Base-by-base conservation (phyloP, 345 rosid species). In the Euphorbia lathyris region DNA sequence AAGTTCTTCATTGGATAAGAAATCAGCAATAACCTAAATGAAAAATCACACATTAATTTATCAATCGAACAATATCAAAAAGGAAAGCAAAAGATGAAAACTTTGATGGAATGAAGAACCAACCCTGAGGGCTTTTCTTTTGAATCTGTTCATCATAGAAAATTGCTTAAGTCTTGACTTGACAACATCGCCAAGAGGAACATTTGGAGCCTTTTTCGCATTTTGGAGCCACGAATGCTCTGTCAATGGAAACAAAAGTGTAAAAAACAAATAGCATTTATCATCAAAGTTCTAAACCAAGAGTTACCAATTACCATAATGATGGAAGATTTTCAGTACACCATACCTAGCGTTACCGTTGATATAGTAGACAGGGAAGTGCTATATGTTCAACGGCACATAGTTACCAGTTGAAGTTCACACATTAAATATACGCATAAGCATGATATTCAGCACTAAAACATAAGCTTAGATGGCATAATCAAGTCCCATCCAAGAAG, bases 71-170 rank as follows among this genome's bases (percentile, higher is more conserved):
- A 48, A 65, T 7, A 32, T 40, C 26, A n/a, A 27, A 17, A 25
- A 27, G 59, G 8, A n/a, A 53, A 27, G 26, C n/a, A n/a, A 45
- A 71, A 66, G 30, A 70, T 7, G 29, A 51, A 73, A n/a, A 51
- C 20, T 67, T 61, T 52, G 61, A 29, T 53, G 65, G 40, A 66
- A 60, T 29, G 29, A 63, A 72, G 69, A 71, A 86, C 97, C 66
- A 65, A 96, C 99, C 97, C 97, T 85, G 53, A 96, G 82, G 36
- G 96, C 98, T 89, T 96, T 92, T 86, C 99, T 92, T 85, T 96
- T 96, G 88, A 96, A 96, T 87, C 98, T 86, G 86, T 96, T 96
- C 99, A 92, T 96, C 91, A 92, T 87, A 27, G 99, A 96, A 80
- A 96, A 96, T 69, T 96, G 99, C 83, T 92, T 92, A 43, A 96